These are phyloP conservation scores for Penicillium sp. DNA, from an alignment of 2,329 filamentous ascomycete genomes.

Conservation along the genomic window DNA sequence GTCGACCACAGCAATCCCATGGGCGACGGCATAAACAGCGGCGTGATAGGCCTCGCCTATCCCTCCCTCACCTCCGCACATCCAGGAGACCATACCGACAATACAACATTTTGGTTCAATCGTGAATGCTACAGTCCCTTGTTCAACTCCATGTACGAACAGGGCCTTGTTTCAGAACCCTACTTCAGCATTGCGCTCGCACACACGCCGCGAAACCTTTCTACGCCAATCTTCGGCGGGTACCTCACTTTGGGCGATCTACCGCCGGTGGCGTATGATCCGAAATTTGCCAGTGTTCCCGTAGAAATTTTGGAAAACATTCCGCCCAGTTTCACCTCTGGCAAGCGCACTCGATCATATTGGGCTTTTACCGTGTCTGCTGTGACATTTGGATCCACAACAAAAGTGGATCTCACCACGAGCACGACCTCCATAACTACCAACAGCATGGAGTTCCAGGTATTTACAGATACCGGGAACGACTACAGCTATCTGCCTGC, in stretches of 20 bases:
- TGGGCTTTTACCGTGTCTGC: conserved; percentile 39
- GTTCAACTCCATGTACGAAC: conserved; percentile 50
- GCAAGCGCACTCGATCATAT: conserved; percentile 33
- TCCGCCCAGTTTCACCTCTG: conserved; percentile 23
- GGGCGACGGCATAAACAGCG: conserved; percentile 47
- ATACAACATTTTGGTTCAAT: conserved; percentile 21
- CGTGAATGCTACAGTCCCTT: conserved; percentile 48
- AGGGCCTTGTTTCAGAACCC: conserved; percentile 40
- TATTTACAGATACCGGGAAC: conserved; percentile 43
- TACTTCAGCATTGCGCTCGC: conserved; percentile 51
- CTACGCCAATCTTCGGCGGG: conserved; percentile 33
- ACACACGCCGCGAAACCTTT: conserved; percentile 26
- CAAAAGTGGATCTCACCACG: conserved; percentile 10
- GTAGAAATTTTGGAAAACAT: conserved; percentile 33
- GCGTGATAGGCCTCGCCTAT: conserved; percentile 53
- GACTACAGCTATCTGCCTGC: conserved; percentile 39
- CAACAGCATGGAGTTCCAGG: conserved; percentile 28
- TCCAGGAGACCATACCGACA: conserved; percentile 15
- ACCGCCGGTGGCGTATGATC: conserved; percentile 42
- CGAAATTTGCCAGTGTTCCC: conserved; percentile 35
- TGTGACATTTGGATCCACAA: conserved; percentile 22
- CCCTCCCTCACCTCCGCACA: conserved; percentile 47
- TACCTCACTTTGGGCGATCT: conserved; percentile 52
- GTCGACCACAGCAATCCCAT: conserved; percentile 44
- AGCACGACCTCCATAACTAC: conserved; percentile 22